Evolutionary conservation across 176 grass and related monocot genomes (phyloP), one percentile per base, ranked within the genome.

Genomic region (Phyllostachys edulis): DNA sequence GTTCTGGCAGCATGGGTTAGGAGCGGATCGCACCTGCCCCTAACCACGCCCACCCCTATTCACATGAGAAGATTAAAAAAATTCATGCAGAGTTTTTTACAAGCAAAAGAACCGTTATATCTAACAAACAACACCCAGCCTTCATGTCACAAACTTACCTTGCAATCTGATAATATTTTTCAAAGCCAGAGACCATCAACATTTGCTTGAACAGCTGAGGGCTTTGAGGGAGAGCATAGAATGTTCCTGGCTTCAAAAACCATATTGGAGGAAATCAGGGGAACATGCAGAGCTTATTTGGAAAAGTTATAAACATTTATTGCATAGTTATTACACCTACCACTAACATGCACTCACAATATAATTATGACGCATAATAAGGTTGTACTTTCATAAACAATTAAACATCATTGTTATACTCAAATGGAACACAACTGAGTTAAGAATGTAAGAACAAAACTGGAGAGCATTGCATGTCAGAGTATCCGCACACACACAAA

Each of bases 171-270:
- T 94, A 99, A 83, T 99, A 99, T 90, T 90, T 99, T 87, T 99
- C 93, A 47, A 99, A 99, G 61, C 96, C 93, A 83, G 93, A 99
- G 62, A 93, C 96, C 91, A 99, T 94, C 84, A 99, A 71, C 93
- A 99, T 99, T 87, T 99, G 93, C 86, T 99, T 99, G 86, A 99
- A 99, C 78, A 99, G 87, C 80, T 99, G 96, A 67, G 96, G 96
- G 61, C 96, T 99, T 92, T 99, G 96, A 72, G 96, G 96, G 64
- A 99, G 91, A 80, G 96, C 96, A 89, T 94, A 99, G 91, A 95
- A 96, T 71, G 89, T 90, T 83, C 96, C 96, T 94, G 93, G 87
- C 96, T 99, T 99, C 93, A 99, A 38, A 94, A 90, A 99, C 66
- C 57, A 88, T 83, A 80, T 79, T 55, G 49, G 55, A 86, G 61